These are phyloP conservation scores for Papiliotrema nemorosa DNA, from an alignment of 1,284 basidiomycete species.

Conservation along the genomic window DNA sequence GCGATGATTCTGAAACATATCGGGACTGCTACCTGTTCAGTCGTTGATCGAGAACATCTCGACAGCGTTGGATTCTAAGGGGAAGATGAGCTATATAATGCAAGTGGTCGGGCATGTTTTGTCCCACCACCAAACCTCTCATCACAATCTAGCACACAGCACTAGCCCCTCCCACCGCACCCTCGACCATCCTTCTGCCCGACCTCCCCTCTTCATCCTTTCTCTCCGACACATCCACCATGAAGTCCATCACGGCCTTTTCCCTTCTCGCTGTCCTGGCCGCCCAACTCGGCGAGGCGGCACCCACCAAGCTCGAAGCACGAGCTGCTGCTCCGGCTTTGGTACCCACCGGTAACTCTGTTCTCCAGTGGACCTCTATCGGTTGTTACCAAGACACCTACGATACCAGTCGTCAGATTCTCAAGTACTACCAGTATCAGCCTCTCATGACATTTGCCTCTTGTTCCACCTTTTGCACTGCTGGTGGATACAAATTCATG, in stretches of 20 bases:
- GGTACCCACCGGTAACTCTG: background rate
- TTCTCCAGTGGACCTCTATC: background rate
- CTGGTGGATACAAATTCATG: background rate
- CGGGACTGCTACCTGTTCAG: no score
- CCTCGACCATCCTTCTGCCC: background rate
- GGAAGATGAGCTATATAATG: no score
- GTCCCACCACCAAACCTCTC: background rate
- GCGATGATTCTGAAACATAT: no score
- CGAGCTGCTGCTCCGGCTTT: background rate
- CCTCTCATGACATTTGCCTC: background rate
- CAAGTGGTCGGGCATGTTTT: no score
- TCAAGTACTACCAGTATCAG: background rate
- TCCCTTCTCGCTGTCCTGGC: background rate
- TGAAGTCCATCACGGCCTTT: background rate
- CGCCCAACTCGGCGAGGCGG: conserved; percentile 5
- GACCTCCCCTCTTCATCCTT: background rate
- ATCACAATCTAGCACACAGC: background rate
- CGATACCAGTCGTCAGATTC: background rate
- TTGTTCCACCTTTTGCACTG: background rate
- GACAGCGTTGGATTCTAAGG: no score
- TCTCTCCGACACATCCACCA: background rate
- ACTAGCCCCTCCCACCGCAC: background rate
- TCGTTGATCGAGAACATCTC: no score
- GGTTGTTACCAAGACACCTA: conserved; percentile 7
- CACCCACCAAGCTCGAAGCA: background rate